Conservation (phyloP, 1,284 basidiomycete species). For the Cutaneotrichosporon curvatum region DNA sequence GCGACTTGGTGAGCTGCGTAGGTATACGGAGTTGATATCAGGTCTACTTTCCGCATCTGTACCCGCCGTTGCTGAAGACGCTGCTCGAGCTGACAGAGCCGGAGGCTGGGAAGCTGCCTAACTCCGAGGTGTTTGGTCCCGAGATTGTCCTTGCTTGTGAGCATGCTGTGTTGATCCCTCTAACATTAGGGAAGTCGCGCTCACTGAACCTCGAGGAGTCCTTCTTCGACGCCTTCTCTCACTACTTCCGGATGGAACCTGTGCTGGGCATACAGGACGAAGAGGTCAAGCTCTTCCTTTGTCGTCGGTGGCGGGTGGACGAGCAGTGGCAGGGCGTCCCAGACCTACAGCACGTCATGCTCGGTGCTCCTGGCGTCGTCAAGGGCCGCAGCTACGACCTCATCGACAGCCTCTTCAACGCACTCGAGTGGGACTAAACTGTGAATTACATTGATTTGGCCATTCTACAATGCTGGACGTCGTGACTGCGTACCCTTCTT, state of each 20-base stretch:
- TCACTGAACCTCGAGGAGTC: constrained; percentile 40
- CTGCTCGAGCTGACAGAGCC: constrained; percentile 35
- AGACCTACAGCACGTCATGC: constrained; percentile 30
- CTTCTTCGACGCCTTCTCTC: constrained; percentile 39
- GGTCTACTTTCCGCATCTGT: constrained; percentile 44
- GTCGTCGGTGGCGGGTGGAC: constrained; percentile 34
- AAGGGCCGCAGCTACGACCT: constrained; percentile 30
- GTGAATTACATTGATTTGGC: constrained; percentile 8
- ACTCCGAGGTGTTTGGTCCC: constrained; percentile 26
- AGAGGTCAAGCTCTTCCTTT: constrained; percentile 37
- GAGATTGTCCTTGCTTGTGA: constrained; percentile 41
- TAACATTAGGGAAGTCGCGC: constrained; percentile 33
- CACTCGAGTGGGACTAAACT: constrained; percentile 30
- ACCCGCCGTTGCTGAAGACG: constrained; percentile 36
- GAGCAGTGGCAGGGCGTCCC: constrained; percentile 35
- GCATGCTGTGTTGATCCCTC: constrained; percentile 5
- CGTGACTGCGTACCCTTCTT: background rate
- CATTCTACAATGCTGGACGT: constrained; percentile 17
- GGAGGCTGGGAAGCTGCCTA: background rate
- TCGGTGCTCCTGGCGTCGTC: constrained; percentile 29
- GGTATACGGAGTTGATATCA: constrained; percentile 13
- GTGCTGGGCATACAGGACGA: constrained; percentile 24
- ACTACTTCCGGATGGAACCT: constrained; percentile 34
- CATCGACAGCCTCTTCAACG: constrained; percentile 34
- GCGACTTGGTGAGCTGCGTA: constrained; percentile 36